phyloP scores from a whole-genome alignment of 1,284 basidiomycete species.

The Leccinum huronense region DNA sequence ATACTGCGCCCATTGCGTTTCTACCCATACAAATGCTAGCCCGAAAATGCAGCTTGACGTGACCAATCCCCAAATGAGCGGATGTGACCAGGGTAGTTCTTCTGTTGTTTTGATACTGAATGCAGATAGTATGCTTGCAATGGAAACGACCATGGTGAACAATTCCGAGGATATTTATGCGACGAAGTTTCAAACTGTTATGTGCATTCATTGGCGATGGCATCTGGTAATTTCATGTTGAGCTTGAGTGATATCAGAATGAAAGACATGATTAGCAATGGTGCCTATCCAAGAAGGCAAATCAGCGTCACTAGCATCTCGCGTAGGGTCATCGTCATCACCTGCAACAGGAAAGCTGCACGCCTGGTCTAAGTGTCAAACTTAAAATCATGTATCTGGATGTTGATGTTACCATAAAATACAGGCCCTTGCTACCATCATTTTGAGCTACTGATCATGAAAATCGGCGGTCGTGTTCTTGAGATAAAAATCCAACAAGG shows the following conservation, averaged over 20 bases:
- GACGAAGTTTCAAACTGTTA: constrained; percentile 57
- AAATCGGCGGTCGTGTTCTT: too few relatives aligned
- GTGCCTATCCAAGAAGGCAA: constrained; percentile 56
- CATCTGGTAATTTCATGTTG: constrained; percentile 61
- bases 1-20: too few relatives aligned
- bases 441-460: too few relatives aligned
- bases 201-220: constrained; percentile 56
- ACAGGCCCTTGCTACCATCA: too few relatives aligned
- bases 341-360: constrained; percentile 44
- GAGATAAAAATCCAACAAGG: too few relatives aligned
- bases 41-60: too few relatives aligned
- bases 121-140: constrained; percentile 73
- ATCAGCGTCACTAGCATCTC: not conserved
- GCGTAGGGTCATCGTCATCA: constrained; percentile 49
- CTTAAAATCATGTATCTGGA: too few relatives aligned
- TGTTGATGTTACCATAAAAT: too few relatives aligned
- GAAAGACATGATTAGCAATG: constrained; percentile 69
- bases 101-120: constrained; percentile 81
- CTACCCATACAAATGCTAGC: too few relatives aligned
- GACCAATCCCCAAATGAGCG: too few relatives aligned
- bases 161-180: constrained; percentile 83
- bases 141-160: constrained; percentile 71
- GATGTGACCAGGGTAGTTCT: constrained; percentile 42
- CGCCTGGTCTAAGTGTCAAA: constrained; percentile 33
- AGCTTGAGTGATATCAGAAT: constrained; percentile 71